These are phyloP conservation scores for Truncatella angustata DNA, from an alignment of 2,329 filamentous ascomycete species.

Conservation along the genomic window DNA sequence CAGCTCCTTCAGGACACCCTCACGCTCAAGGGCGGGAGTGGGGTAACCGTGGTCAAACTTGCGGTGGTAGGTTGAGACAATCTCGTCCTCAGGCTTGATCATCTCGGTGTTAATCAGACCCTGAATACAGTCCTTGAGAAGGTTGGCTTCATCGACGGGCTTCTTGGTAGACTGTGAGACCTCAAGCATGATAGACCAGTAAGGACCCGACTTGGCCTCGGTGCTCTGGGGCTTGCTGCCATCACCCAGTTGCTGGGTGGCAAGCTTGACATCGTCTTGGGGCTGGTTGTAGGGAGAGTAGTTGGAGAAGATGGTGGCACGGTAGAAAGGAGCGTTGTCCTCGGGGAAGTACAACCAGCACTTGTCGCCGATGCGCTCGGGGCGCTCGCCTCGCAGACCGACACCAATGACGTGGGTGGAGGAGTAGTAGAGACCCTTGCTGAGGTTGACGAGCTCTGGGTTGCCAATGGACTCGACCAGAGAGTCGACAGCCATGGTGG, in stretches of 20 bases:
- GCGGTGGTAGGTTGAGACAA: slow-evolving; percentile 97
- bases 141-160: slow-evolving; percentile 80
- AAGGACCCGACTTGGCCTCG: slow-evolving; percentile 81
- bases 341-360: slow-evolving; percentile 99
- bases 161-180: slow-evolving; percentile 96
- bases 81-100: slow-evolving; percentile 87
- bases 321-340: slow-evolving; percentile 98
- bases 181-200: slow-evolving; percentile 99
- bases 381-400: slow-evolving; percentile 85
- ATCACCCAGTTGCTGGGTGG: slow-evolving; percentile 81
- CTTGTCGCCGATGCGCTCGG: slow-evolving; percentile 97
- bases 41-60: slow-evolving; percentile 98
- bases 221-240: slow-evolving; percentile 75
- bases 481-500: slow-evolving; percentile 92
- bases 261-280: slow-evolving; percentile 74
- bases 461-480: slow-evolving; percentile 86
- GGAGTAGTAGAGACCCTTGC: slow-evolving; percentile 94
- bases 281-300: slow-evolving; percentile 99
- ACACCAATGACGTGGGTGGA: slow-evolving; percentile 97
- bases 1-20: slow-evolving; percentile 88
- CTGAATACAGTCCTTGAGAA: slow-evolving; percentile 89
- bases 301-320: slow-evolving; percentile 99
- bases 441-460: slow-evolving; percentile 75
- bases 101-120: slow-evolving; percentile 97
- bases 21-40: slow-evolving; percentile 90